Evolutionary conservation across 176 grass and related monocot genomes (phyloP), one percentile per base, ranked within the genome.

Genomic region (Aegilops bicornis): DNA sequence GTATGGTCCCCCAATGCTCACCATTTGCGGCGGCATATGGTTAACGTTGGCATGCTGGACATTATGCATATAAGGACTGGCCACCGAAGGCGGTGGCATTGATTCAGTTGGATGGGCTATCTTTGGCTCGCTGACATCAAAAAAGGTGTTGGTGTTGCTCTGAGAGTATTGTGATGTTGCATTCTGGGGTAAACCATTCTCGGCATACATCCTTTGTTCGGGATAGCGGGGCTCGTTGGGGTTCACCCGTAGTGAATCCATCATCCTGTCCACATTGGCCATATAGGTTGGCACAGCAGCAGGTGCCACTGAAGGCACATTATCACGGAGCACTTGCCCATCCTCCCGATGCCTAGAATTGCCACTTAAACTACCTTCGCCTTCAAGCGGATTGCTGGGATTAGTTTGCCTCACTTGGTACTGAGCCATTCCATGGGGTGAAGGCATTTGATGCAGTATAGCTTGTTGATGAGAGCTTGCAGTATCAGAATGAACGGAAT

Each of bases 211-310:
- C 65, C 86, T 79, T 63, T 87, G 82, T n/a, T 93, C 94, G 3
- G 35, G 68, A 82, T 81, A 78, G 52, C 71, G 72, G 69, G 88
- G 52, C 60, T 92, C 88, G 3, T 3, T 86, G 50, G 88, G 83
- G 79, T 81, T 89, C 47, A 87, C 27, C 25, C 58, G 66, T 22
- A 95, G 33, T 1, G 86, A 73, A 83, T 89, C 84, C 88, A 88
- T 90, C 88, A 87, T 95, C 86, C 93, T 85, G 74, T 95, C 84
- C 43, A 90, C 86, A 89, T 89, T 80, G 79, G 61, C 89, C 82
- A 86, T 71, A 85, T 89, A 87, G 30, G 58, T 63, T 64, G 90
- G 90, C 42, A 86, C 86, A 54, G 84, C 81, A 36, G 69, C 73
- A 82, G 88, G 75, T 60, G 84, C 81, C 32, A 87, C 68, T 48